phyloP scores from a whole-genome alignment of 2,329 filamentous ascomycete genomes.

The Pyrenochaeta sp. region DNA sequence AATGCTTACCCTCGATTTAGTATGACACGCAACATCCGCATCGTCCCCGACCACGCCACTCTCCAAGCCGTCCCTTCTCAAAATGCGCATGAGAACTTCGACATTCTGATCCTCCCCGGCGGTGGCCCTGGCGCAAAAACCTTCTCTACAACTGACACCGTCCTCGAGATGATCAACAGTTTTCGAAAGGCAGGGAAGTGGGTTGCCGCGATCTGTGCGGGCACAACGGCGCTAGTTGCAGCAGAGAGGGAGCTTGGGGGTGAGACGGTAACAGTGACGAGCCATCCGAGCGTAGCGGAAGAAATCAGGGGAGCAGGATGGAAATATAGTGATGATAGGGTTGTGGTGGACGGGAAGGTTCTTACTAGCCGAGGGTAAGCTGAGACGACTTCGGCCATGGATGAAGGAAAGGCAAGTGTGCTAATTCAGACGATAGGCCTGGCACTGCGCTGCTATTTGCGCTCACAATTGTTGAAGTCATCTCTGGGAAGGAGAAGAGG shows the following conservation, averaged over 20 bases:
- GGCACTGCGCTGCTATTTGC: constrained; percentile 51
- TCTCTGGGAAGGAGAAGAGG: constrained; percentile 55
- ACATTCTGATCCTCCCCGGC: constrained; percentile 50
- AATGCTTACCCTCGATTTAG: constrained; percentile 19
- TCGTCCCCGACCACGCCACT: constrained; percentile 44
- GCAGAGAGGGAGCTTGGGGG: constrained; percentile 25
- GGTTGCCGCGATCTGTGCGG: constrained; percentile 50
- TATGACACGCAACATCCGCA: constrained; percentile 49
- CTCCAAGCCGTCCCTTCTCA: constrained; percentile 24
- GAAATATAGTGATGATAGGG: constrained; percentile 47
- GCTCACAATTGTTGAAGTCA: constrained; percentile 48
- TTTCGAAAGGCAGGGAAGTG: constrained; percentile 43
- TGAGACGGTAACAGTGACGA: constrained; percentile 42
- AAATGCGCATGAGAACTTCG: constrained; percentile 29
- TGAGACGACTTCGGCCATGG: background rate
- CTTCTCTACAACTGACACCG: constrained; percentile 33
- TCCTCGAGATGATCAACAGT: constrained; percentile 38
- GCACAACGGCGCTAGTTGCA: constrained; percentile 49
- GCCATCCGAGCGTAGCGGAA: constrained; percentile 50
- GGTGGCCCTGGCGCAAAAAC: constrained; percentile 50
- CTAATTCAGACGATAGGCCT: constrained; percentile 33
- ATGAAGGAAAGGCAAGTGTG: background rate
- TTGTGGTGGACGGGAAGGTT: constrained; percentile 47
- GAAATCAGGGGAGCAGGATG: constrained; percentile 43
- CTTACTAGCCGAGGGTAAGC: constrained; percentile 49